Evolutionary conservation across 805 yeast genomes (phyloP), one percentile per base, ranked within the genome.

Genomic region (Pichia phayaonensis): DNA sequence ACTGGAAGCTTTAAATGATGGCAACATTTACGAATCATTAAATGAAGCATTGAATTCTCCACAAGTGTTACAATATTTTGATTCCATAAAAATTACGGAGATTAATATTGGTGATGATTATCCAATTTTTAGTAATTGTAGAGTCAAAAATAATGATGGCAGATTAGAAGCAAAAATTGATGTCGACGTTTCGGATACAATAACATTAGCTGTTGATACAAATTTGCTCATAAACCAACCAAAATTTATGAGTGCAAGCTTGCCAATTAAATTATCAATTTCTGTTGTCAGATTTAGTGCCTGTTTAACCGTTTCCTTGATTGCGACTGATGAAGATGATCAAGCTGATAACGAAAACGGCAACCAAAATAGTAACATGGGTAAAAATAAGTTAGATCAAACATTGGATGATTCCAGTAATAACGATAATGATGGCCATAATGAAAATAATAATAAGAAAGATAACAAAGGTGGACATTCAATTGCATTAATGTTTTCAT

Each of bases 61-160:
- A 22, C 66, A 87, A 23, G 96, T 97, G 1, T 48, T 56, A 46
- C 90, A 84, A 49, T 92, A 83, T 64, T 65, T 94, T 45, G 97
- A 84, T 62, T 76, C 78, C 23, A 82, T 94, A 40, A 77, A 77
- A 53, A 80, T 94, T 45, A 86, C 90, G 1, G 97, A 92, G 60
- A 81, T 94, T 24, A 92, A 90, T 59, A 83, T 94, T 51, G 99
- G 99, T 34, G 87, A 89, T 63, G 97, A 90, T 66, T 94, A 84
- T 63, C 99, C 99, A 3, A 87, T 94, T 47, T 87, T 94, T 63
- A 86, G 96, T 50, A 94, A 94, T 62, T 94, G 99, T 67, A 76
- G 95, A 46, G 86, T 94, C 39, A 75, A 74, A 54, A 61, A 61
- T 47, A 72, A 72, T 38, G 66, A 76, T 67, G 72, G 81, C 18